Conservation (phyloP, 441 rosid genomes). For the Gossypium lobatum region DNA sequence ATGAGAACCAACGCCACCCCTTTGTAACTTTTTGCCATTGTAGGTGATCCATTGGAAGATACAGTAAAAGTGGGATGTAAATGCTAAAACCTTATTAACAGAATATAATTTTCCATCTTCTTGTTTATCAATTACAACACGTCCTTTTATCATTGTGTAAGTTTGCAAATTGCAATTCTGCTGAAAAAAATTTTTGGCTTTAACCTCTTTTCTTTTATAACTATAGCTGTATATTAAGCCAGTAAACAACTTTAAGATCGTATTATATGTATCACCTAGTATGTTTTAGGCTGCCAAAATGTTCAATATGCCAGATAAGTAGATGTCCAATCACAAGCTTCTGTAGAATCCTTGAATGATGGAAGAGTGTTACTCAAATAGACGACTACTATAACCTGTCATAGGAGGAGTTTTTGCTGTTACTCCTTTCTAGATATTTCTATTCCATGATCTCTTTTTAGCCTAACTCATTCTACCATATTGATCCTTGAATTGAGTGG, state of each 20-base stretch:
- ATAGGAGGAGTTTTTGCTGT: background rate
- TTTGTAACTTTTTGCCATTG: background rate
- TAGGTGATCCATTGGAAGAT: background rate
- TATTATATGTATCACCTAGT: background rate
- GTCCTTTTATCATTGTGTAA: background rate
- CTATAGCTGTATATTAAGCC: background rate
- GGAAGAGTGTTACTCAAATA: background rate
- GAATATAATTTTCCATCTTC: background rate
- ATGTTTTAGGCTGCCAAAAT: background rate
- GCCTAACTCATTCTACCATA: background rate
- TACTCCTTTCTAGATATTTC: background rate
- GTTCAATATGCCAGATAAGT: background rate
- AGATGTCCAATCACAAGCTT: background rate
- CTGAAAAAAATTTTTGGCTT: background rate
- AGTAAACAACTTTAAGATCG: background rate
- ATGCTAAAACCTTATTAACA: background rate
- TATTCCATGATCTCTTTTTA: background rate
- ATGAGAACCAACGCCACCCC: background rate
- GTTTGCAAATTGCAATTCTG: background rate
- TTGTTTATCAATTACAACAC: background rate
- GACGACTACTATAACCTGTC: background rate
- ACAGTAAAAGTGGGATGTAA: background rate
- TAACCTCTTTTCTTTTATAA: background rate
- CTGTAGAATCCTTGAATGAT: background rate
- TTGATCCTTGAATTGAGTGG: background rate